A percentile compares a stretch with the other conserved stretches of the same genome.
phyloP scores from a whole-genome alignment of 192 early-diverging fungal genomes.

The Helicostylum pulchrum region DNA sequence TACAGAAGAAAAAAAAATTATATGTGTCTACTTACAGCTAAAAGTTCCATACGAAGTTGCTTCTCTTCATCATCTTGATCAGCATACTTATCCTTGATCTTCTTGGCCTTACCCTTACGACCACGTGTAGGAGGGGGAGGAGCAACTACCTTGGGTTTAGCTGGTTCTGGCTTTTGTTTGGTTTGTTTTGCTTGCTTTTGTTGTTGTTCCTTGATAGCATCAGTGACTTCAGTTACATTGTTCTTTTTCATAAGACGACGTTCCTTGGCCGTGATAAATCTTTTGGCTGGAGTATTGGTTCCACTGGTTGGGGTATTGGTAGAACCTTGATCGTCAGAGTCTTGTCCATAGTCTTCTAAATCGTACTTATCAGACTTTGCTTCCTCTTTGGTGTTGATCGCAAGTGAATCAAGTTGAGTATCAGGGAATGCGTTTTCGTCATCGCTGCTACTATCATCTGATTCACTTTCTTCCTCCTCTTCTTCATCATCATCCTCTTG shows the following conservation, averaged over 20 bases:
- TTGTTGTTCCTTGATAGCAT: conserved; percentile 3
- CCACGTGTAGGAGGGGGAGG: conserved; percentile 59
- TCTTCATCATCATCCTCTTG: neutral
- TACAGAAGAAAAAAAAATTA: neutral
- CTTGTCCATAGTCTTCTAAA: conserved; percentile 52
- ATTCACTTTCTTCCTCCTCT: conserved; percentile 29
- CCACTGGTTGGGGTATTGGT: neutral
- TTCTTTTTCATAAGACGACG: conserved; percentile 76
- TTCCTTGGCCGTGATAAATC: conserved; percentile 77
- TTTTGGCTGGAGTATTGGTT: conserved; percentile 15
- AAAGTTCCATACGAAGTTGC: conserved; percentile 73
- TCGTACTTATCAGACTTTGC: conserved; percentile 42
- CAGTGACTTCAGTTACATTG: conserved; percentile 24
- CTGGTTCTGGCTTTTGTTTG: conserved; percentile 27
- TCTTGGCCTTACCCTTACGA: conserved; percentile 84
- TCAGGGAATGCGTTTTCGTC: conserved; percentile 55
- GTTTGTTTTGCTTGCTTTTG: conserved; percentile 2
- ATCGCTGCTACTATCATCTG: conserved; percentile 28
- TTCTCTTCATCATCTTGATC: conserved; percentile 95
- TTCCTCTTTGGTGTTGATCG: neutral
- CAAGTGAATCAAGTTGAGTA: conserved; percentile 36
- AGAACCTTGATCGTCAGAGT: conserved; percentile 39
- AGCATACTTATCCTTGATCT: conserved; percentile 90
- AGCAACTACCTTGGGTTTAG: conserved; percentile 16
- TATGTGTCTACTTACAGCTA: conserved; percentile 52